Evolutionary conservation across 192 early-diverging fungal genomes (phyloP), one percentile per base, ranked within the genome.

Genomic region (Chytriomyces sp.): DNA sequence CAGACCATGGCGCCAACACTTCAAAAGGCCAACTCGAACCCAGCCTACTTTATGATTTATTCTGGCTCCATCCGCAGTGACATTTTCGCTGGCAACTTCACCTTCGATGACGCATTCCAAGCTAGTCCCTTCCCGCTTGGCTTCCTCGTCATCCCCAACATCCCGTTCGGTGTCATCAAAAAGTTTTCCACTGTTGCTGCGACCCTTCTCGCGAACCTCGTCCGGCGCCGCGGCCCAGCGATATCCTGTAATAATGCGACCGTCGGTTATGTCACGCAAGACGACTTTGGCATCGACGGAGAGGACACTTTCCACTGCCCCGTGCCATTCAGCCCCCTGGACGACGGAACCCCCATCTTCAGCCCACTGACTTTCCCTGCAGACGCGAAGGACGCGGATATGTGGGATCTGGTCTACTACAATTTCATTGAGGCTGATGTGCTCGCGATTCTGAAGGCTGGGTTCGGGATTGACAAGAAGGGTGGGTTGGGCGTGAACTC

Each of bases 211-310:
- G 73, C 66, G 26, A 60, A 25, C 7, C 6, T 14, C 5, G n/a
- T 56, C 54, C 54, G 30, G 22, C 54, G 54, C 22, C 54, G 54
- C 30, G 54, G 22, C 30, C 12, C n/a, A n/a, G n/a, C n/a, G 34
- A 39, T 38, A 62, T 57, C 73, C 57, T 59, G 6, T 37, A 75
- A 76, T 52, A 71, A 28, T 59, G 70, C 53, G 4, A 84, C 80
- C 5, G 73, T 81, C 2, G 85, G 85, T 4, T 84, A 82, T 38
- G 74, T 78, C 8, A 86, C 85, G 57, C 79, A 71, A 49, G 85
- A 84, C 41, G 82, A 84, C 36, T 74, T 80, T 49, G 77, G 70
- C 36, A 78, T 77, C 38, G 39, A n/a, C 6, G 83, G 83, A 31
- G 85, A 86, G 54, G 85, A 86, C 63, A 82, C 77, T 52, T 52